Evolutionary conservation across 139 green algal genomes (phyloP).

Genomic region (Closterium sp.): DNA sequence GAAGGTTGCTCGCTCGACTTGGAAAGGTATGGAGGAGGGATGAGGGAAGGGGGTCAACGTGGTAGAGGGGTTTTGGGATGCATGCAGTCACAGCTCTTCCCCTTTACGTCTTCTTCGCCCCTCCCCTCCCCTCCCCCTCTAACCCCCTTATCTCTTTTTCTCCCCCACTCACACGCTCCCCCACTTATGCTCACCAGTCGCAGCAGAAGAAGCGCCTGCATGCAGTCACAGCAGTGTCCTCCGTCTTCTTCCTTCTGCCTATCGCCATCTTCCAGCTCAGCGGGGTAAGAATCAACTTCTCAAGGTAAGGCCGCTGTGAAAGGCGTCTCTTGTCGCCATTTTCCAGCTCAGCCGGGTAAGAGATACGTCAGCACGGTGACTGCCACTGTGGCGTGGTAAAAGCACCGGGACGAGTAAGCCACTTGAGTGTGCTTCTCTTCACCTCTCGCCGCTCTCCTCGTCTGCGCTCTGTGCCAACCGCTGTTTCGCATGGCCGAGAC

Average conservation of each 20-base stretch:
- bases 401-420: background rate
- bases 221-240: slow-evolving; percentile 22
- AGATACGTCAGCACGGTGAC: background rate
- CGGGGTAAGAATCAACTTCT: background rate
- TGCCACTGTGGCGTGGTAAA: background rate
- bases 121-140: background rate
- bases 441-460: background rate
- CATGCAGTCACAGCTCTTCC: no score
- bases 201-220: slow-evolving; percentile 34
- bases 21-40: background rate
- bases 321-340: slow-evolving; percentile 2
- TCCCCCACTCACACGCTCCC: background rate
- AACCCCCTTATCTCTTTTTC: background rate
- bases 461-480: no score
- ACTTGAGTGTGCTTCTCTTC: background rate
- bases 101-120: background rate
- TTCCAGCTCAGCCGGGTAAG: slow-evolving; percentile 25
- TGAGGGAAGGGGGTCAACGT: no score
- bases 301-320: background rate
- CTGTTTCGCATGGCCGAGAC: no score
- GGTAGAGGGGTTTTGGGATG: no score
- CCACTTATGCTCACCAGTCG: background rate
- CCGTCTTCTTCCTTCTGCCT: slow-evolving; percentile 17
- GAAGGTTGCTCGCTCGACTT: background rate
- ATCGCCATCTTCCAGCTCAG: slow-evolving; percentile 24